Conservation (phyloP, 805 yeast species). For the Ogataea degrootiae region DNA sequence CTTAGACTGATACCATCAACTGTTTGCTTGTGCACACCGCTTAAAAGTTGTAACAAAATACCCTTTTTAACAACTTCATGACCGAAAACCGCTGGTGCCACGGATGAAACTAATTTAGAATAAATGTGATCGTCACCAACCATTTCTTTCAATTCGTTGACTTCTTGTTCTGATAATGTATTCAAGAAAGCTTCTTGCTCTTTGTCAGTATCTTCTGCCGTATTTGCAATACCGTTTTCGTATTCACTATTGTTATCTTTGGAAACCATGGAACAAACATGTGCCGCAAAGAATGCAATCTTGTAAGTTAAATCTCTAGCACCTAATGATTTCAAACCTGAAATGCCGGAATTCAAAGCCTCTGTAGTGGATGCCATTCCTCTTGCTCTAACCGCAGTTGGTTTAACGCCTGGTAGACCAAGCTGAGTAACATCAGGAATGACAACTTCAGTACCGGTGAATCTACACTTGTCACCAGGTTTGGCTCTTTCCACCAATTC, state of each 20-base stretch:
- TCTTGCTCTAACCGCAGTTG: slow-evolving; percentile 62
- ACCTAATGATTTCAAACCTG: slow-evolving; percentile 88
- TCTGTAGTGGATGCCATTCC: slow-evolving; percentile 51
- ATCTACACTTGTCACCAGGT: slow-evolving; percentile 93
- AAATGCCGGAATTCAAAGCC: slow-evolving; percentile 76
- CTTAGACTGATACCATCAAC: slow-evolving; percentile 91
- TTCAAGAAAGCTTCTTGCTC: slow-evolving; percentile 81
- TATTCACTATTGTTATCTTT: slow-evolving; percentile 30
- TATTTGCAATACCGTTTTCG: slow-evolving; percentile 14
- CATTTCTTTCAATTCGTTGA: slow-evolving; percentile 82
- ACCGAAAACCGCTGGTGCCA: slow-evolving; percentile 96
- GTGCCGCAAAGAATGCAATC: slow-evolving; percentile 87
- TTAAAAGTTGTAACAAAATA: slow-evolving; percentile 76
- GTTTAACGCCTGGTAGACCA: slow-evolving; percentile 92
- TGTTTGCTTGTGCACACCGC: slow-evolving; percentile 94
- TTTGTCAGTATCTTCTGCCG: slow-evolving; percentile 45
- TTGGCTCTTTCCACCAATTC: slow-evolving; percentile 94
- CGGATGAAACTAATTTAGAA: slow-evolving; percentile 75
- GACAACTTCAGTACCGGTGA: slow-evolving; percentile 92
- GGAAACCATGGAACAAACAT: slow-evolving; percentile 63
- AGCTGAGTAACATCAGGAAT: slow-evolving; percentile 92
- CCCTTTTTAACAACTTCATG: slow-evolving; percentile 95
- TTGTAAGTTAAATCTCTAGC: slow-evolving; percentile 91
- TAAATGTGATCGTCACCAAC: slow-evolving; percentile 84
- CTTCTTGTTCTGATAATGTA: slow-evolving; percentile 74